Conservation (phyloP, 805 yeast species). For the Wickerhamiella allomyrinae region DNA sequence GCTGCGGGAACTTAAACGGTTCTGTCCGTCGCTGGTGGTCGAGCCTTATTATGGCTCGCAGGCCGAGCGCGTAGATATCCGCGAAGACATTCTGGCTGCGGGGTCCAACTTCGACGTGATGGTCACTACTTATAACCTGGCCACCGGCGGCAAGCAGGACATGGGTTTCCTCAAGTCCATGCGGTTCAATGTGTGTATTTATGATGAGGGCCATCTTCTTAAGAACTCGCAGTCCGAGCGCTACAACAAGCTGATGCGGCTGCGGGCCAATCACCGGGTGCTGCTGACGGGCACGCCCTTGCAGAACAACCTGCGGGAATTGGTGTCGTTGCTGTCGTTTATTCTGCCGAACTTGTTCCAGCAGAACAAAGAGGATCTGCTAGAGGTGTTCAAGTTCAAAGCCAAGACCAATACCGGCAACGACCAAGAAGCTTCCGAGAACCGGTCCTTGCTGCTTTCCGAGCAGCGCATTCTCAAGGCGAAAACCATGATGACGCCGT, state of each 20-base stretch:
- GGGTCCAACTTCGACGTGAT: constrained; percentile 62
- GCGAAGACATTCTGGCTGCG: constrained; percentile 46
- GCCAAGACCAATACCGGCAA: constrained; percentile 46
- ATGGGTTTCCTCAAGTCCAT: constrained; percentile 59
- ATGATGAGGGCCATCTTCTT: constrained; percentile 96
- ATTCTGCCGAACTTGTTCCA: constrained; percentile 74
- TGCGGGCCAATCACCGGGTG: constrained; percentile 71
- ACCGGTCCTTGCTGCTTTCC: constrained; percentile 40
- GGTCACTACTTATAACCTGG: constrained; percentile 86
- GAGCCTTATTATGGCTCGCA: constrained; percentile 91
- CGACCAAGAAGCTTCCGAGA: constrained; percentile 13
- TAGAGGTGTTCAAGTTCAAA: constrained; percentile 73
- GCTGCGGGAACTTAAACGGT: constrained; percentile 85
- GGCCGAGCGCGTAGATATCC: constrained; percentile 67
- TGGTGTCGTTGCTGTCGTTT: constrained; percentile 80
- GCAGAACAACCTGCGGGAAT: constrained; percentile 81
- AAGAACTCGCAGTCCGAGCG: constrained; percentile 83
- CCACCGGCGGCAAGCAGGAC: constrained; percentile 76
- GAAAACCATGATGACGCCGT: constrained; percentile 96
- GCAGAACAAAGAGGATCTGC: constrained; percentile 68
- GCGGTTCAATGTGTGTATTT: constrained; percentile 75
- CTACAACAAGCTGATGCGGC: constrained; percentile 70
- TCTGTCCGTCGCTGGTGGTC: constrained; percentile 65
- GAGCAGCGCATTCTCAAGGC: constrained; percentile 88
- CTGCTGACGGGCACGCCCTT: constrained; percentile 93